Evolutionary conservation across 2,329 filamentous ascomycete species (phyloP).

Genomic region (Boeremia exigua): DNA sequence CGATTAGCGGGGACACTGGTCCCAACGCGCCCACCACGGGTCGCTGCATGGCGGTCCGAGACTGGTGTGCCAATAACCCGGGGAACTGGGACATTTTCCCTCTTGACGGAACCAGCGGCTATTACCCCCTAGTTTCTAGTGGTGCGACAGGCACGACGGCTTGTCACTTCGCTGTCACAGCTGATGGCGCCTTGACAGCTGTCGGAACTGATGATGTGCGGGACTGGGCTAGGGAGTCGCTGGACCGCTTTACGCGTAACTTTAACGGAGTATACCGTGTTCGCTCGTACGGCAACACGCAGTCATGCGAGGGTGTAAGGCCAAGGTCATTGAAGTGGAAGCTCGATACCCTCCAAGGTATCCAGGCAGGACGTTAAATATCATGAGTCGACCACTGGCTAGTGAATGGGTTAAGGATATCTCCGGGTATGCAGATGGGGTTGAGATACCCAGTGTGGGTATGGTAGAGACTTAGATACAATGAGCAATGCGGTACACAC

Average conservation of each 20-base stretch:
- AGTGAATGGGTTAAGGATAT: too few relatives aligned
- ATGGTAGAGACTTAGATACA: too few relatives aligned
- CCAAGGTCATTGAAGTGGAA: neutral
- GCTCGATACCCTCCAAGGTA: neutral
- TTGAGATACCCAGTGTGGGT: too few relatives aligned
- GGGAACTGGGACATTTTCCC: neutral
- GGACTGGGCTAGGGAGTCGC: neutral
- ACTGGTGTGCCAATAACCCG: neutral
- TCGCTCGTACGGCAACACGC: neutral
- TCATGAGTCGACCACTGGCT: too few relatives aligned
- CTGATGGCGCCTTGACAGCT: neutral
- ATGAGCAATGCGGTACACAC: too few relatives aligned
- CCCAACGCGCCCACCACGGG: neutral
- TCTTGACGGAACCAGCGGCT: neutral
- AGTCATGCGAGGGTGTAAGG: neutral
- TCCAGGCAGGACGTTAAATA: neutral
- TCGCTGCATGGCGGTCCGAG: neutral
- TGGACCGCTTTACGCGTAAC: neutral
- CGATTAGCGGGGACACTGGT: neutral
- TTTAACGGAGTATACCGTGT: neutral
- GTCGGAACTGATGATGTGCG: neutral
- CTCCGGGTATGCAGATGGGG: too few relatives aligned
- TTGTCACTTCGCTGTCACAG: neutral
- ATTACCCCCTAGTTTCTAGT: neutral
- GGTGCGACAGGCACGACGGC: neutral